Base-by-base conservation (phyloP, 495 filamentous ascomycete species). In the Mytilinidion resinicola region DNA sequence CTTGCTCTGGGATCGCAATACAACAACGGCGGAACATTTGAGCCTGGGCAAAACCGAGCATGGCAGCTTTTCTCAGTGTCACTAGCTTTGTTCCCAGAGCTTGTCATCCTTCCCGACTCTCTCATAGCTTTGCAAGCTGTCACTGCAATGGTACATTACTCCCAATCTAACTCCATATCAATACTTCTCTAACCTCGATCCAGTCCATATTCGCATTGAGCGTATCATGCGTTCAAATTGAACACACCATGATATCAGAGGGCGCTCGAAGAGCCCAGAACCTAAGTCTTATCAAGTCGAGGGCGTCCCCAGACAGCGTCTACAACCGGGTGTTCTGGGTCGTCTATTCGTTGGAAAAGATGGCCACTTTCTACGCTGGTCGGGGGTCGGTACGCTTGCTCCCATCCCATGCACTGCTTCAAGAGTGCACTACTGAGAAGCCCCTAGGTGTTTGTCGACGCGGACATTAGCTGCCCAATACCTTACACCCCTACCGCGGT, bases 1-100 rank as follows among this genome's bases (percentile, higher is more conserved):
- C 59, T 75, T n/a, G 73, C 73, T 17, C 55, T 73, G 1, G 73
- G 73, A 36, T 69, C 67, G 42, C 72, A 73, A 33, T 69, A 68
- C 30, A 44, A 61, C 33, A 63, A 64, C 42, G 67, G 69, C 25
- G 71, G 72, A 34, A 67, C 53, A 30, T 75, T 70, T 54, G 64
- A 69, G 9, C 67, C 70, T 3, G 73, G 69, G 4, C 62, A 70
- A 52, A 72, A 70, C 6, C 61, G 61, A 52, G 62, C 69, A 2
- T 75, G 73, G 72, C 65, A 69, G 36, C 57, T 69, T 7, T 70
- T 71, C 47, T 63, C 67, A 43, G 56, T 63, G 39, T 66, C 62
- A 47, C 65, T 69, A 34, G 68, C 66, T 6, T 33, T 67, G 10
- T 54, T 69, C 37, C 52, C 66, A n/a, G 64, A 67, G 15, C 52